Evolutionary conservation across 2,329 filamentous ascomycete species (phyloP).

Genomic region (Penicillium fuscoglaucum): DNA sequence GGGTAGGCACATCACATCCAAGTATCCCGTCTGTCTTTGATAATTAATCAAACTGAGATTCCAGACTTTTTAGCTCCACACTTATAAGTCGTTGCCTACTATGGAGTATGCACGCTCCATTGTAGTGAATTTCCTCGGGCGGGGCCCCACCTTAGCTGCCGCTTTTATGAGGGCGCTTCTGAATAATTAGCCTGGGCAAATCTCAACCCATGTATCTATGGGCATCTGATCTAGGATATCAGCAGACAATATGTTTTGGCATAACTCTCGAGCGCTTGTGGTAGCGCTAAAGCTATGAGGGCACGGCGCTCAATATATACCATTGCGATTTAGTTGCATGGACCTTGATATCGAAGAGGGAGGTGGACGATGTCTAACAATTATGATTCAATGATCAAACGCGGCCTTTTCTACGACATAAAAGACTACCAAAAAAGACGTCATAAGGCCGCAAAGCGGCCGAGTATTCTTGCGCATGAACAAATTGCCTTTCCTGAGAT

Average conservation of each 20-base stretch:
- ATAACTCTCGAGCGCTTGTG: background rate
- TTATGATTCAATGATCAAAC: too few relatives aligned
- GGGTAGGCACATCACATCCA: background rate
- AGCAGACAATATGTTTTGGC: background rate
- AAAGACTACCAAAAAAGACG: background rate
- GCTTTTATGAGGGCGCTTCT: slow-evolving; percentile 1
- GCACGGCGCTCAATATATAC: background rate
- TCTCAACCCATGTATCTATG: background rate
- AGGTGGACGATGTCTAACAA: too few relatives aligned
- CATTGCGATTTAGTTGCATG: background rate
- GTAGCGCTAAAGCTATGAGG: background rate
- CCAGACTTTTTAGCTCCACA: background rate
- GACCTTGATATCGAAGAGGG: too few relatives aligned
- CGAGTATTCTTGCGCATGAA: background rate
- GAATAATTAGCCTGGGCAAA: background rate
- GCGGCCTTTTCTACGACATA: too few relatives aligned
- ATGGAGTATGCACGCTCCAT: background rate
- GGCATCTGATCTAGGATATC: background rate
- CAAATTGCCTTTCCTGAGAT: background rate
- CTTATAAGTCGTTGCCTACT: background rate
- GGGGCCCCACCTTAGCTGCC: slow-evolving; percentile 1
- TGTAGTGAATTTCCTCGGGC: background rate
- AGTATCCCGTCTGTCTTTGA: background rate
- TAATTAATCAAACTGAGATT: background rate
- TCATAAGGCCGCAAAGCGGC: background rate